A percentile compares a stretch with the other conserved stretches of the same genome.
Conservation (phyloP, 306 rosid species). For the Pterocarpus santalinus region DNA sequence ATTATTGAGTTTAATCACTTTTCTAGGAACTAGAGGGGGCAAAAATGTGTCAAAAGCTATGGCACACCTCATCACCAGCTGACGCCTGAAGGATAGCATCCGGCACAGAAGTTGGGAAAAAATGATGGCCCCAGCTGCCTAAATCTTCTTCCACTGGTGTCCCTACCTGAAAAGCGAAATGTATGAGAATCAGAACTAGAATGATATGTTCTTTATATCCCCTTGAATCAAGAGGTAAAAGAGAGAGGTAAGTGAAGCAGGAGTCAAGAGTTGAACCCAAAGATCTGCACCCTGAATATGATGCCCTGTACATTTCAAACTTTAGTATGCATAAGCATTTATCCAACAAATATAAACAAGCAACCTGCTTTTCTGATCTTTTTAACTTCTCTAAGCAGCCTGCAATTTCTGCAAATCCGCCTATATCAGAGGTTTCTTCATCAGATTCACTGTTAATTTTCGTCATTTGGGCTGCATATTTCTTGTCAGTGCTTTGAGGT, state of each 20-base stretch:
- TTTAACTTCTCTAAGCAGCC: slow-evolving; percentile 85
- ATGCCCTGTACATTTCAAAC: slow-evolving; percentile 17
- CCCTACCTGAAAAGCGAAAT: slow-evolving; percentile 71
- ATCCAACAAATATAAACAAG: slow-evolving; percentile 42
- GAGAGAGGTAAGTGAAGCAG: slow-evolving; percentile 10
- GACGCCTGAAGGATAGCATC: slow-evolving; percentile 92
- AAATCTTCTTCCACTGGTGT: slow-evolving; percentile 91
- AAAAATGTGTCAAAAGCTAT: slow-evolving; percentile 23
- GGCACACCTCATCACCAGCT: slow-evolving; percentile 91
- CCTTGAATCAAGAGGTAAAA: slow-evolving; percentile 36
- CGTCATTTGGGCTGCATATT: slow-evolving; percentile 44
- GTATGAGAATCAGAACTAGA: slow-evolving; percentile 26
- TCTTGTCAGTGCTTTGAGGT: slow-evolving; percentile 49
- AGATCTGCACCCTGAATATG: slow-evolving; percentile 20
- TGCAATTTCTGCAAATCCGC: slow-evolving; percentile 90
- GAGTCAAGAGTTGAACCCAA: slow-evolving; percentile 17
- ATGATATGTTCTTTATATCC: slow-evolving; percentile 8
- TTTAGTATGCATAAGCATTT: slow-evolving; percentile 26
- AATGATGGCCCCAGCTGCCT: slow-evolving; percentile 97
- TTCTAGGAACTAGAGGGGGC: background rate
- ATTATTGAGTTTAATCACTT: background rate
- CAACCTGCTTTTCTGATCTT: slow-evolving; percentile 94
- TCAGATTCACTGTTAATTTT: slow-evolving; percentile 49
- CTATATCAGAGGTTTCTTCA: slow-evolving; percentile 75
- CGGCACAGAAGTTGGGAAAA: slow-evolving; percentile 77